phyloP scores from a whole-genome alignment of 805 yeast species.

The Blastobotrys robertii region DNA sequence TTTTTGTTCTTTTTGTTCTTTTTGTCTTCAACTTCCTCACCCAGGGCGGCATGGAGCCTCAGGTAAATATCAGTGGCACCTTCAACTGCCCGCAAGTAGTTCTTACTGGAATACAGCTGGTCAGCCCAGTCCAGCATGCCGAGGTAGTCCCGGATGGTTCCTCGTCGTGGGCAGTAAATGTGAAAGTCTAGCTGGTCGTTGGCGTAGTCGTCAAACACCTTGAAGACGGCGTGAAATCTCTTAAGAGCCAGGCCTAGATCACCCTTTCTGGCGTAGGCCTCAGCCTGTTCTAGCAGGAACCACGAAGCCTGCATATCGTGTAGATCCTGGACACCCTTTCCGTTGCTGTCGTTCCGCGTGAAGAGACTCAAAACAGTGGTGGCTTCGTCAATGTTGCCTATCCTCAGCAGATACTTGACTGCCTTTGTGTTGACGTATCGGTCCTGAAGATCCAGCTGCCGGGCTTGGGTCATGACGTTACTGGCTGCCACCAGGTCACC shows the following conservation, averaged over 20 bases:
- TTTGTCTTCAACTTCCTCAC: slow-evolving; percentile 25
- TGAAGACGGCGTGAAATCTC: slow-evolving; percentile 57
- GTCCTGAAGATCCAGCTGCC: slow-evolving; percentile 76
- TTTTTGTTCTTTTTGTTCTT: slow-evolving; percentile 32
- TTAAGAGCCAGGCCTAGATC: slow-evolving; percentile 67
- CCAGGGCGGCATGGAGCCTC: slow-evolving; percentile 23
- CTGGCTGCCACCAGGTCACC: slow-evolving; percentile 59
- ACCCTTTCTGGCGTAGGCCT: slow-evolving; percentile 60
- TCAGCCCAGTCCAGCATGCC: slow-evolving; percentile 81
- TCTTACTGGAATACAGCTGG: slow-evolving; percentile 54
- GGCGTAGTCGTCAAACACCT: slow-evolving; percentile 58
- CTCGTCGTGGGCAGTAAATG: slow-evolving; percentile 80
- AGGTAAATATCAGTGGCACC: slow-evolving; percentile 56
- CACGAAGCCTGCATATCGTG: slow-evolving; percentile 87
- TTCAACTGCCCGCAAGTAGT: slow-evolving; percentile 56
- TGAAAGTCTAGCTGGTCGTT: slow-evolving; percentile 94
- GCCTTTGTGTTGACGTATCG: slow-evolving; percentile 84
- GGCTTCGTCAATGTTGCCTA: slow-evolving; percentile 65
- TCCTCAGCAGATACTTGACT: slow-evolving; percentile 72
- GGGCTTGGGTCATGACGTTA: slow-evolving; percentile 55
- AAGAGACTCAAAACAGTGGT: slow-evolving; percentile 64
- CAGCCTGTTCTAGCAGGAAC: slow-evolving; percentile 80
- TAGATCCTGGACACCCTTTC: slow-evolving; percentile 79
- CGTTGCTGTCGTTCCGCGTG: slow-evolving; percentile 72
- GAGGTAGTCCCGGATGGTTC: slow-evolving; percentile 77